Evolutionary conservation across 2,329 filamentous ascomycete genomes (phyloP).

Genomic region (Alternaria arborescens): DNA sequence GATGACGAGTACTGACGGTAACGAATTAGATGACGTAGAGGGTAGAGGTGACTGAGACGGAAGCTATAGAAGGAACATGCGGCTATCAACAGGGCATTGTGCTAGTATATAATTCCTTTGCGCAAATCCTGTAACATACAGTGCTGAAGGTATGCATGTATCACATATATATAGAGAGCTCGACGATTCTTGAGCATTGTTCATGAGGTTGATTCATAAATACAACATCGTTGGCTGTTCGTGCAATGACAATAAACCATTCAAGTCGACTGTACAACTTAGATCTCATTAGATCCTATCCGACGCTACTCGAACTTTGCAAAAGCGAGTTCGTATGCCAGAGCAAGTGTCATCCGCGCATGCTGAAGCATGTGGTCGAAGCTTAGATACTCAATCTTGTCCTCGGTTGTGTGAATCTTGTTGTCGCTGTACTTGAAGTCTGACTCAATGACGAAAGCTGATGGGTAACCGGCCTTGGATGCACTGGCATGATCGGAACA

Average conservation of each 20-base stretch:
- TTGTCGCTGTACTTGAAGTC: constrained; percentile 71
- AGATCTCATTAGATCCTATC: background rate
- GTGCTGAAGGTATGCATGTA: background rate
- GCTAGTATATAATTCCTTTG: background rate
- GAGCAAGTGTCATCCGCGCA: constrained; percentile 80
- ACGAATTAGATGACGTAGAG: background rate
- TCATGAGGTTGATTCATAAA: background rate
- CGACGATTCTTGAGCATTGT: background rate
- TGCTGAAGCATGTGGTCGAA: constrained; percentile 95
- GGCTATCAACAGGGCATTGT: background rate
- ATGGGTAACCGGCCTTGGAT: constrained; percentile 76
- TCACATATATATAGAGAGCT: background rate
- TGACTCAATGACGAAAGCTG: constrained; percentile 79
- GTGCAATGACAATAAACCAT: background rate
- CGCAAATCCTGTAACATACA: background rate
- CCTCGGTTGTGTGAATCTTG: constrained; percentile 75
- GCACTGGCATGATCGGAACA: constrained; percentile 79
- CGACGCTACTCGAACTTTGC: constrained; percentile 66
- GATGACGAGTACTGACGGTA: background rate
- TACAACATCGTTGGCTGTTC: background rate
- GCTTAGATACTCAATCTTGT: constrained; percentile 74
- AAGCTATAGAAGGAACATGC: background rate
- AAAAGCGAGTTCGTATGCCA: constrained; percentile 86
- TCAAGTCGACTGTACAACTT: background rate
- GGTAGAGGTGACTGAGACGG: background rate